Conservation (phyloP, 177 flowering plant species). For the Vitis hybrid region DNA sequence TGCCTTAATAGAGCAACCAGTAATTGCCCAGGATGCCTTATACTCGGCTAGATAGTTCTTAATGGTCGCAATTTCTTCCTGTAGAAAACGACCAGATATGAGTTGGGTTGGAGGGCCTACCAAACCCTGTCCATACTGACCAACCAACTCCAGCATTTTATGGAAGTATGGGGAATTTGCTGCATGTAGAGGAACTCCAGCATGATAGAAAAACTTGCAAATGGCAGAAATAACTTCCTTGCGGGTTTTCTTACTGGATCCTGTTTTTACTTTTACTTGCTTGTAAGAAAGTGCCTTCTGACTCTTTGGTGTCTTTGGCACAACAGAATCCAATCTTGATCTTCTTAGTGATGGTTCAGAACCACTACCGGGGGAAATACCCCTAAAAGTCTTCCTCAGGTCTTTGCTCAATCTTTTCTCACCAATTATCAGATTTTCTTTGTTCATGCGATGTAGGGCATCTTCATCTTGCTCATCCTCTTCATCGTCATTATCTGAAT, state of each 20-base stretch:
- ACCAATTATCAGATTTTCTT: slow-evolving; percentile 32
- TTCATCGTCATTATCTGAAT: slow-evolving; percentile 62
- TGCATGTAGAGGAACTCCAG: slow-evolving; percentile 69
- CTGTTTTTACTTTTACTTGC: slow-evolving; percentile 33
- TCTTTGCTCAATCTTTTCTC: slow-evolving; percentile 47
- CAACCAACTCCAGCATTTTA: slow-evolving; percentile 83
- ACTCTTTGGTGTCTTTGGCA: slow-evolving; percentile 33
- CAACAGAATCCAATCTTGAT: slow-evolving; percentile 51
- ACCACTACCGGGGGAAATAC: slow-evolving; percentile 35
- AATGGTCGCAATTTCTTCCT: slow-evolving; percentile 63
- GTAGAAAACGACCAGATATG: slow-evolving; percentile 69
- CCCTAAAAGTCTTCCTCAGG: slow-evolving; percentile 33
- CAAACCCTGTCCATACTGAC: slow-evolving; percentile 70
- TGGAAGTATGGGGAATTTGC: slow-evolving; percentile 79
- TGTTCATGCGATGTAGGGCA: slow-evolving; percentile 27
- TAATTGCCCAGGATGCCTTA: slow-evolving; percentile 69
- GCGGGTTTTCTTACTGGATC: slow-evolving; percentile 38
- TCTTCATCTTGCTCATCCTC: slow-evolving; percentile 54
- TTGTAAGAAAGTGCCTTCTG: slow-evolving; percentile 31
- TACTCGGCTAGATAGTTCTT: slow-evolving; percentile 52
- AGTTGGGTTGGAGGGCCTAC: slow-evolving; percentile 51
- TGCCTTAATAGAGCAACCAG: slow-evolving; percentile 86
- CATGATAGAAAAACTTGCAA: slow-evolving; percentile 82
- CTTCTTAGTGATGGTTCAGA: slow-evolving; percentile 45
- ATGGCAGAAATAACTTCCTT: slow-evolving; percentile 79